Evolutionary conservation across 2,329 filamentous ascomycete genomes (phyloP).

Genomic region (Chrysosporium keratinophilum): DNA sequence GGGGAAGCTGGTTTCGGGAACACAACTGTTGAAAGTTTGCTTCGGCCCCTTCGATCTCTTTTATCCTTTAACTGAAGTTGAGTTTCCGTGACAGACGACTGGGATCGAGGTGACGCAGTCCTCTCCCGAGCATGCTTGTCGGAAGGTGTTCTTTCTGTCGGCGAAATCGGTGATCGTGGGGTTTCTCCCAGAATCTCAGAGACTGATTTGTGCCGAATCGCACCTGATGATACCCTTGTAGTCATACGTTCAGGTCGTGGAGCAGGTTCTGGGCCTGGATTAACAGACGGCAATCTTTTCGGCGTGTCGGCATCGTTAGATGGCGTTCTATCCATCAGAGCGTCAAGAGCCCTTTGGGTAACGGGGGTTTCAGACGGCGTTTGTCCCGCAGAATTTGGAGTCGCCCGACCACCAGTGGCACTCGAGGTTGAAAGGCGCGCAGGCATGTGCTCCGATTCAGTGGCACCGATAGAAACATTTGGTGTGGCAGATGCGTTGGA

Average conservation of each 20-base stretch:
- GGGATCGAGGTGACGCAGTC: conserved; percentile 23
- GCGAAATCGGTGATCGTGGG: conserved; percentile 25
- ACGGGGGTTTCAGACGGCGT: conserved; percentile 5
- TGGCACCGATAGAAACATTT: not conserved
- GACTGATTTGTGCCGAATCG: conserved; percentile 60
- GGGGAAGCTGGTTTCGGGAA: conserved; percentile 58
- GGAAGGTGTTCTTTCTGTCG: conserved; percentile 18
- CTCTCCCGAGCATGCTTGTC: conserved; percentile 26
- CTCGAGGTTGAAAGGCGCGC: not conserved
- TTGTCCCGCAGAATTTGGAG: not conserved
- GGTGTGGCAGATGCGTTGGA: conserved; percentile 23
- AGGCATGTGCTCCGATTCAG: not conserved
- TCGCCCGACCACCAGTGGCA: not conserved
- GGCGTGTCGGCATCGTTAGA: not conserved
- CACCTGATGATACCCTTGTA: conserved; percentile 59
- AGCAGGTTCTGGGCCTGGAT: conserved; percentile 13
- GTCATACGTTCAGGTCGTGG: conserved; percentile 49
- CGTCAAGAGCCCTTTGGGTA: not conserved
- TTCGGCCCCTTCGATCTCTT: conserved; percentile 49
- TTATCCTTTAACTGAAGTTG: conserved; percentile 32
- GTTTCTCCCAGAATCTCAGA: conserved; percentile 59
- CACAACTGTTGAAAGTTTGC: conserved; percentile 62
- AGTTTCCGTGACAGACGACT: not conserved
- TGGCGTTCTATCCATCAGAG: not conserved
- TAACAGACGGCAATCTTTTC: not conserved